Conservation (phyloP, 2,329 filamentous ascomycete genomes). For the Lachnum nothofagi region DNA sequence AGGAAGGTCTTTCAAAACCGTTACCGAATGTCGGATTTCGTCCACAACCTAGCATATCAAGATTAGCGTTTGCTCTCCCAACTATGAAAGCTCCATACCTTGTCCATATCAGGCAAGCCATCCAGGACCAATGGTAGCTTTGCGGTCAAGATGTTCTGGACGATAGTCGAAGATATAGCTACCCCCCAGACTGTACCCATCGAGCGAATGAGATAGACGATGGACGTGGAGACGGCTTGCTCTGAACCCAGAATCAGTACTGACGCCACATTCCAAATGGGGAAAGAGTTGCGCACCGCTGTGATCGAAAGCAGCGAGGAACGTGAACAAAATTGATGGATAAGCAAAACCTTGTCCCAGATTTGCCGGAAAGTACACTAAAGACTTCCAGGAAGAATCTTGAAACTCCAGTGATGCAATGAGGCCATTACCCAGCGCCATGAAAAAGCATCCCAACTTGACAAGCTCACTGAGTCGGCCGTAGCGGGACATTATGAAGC, state of each 20-base stretch:
- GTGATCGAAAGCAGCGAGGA: constrained; percentile 58
- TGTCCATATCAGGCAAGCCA: constrained; percentile 48
- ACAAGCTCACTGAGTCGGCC: constrained; percentile 49
- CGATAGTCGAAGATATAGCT: constrained; percentile 55
- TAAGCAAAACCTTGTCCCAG: constrained; percentile 57
- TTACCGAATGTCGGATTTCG: constrained; percentile 56
- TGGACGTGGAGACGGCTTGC: constrained; percentile 58
- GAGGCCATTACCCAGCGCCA: constrained; percentile 50
- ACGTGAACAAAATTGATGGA: constrained; percentile 55
- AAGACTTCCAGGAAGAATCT: constrained; percentile 50
- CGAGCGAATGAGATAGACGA: constrained; percentile 59
- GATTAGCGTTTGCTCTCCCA: constrained; percentile 24
- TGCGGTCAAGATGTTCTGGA: constrained; percentile 56
- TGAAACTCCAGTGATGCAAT: constrained; percentile 46
- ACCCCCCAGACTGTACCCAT: constrained; percentile 62
- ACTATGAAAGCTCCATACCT: constrained; percentile 12
- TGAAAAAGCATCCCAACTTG: constrained; percentile 45
- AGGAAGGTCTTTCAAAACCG: constrained; percentile 49
- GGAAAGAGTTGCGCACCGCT: constrained; percentile 39
- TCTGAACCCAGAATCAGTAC: constrained; percentile 37
- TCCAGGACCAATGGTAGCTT: constrained; percentile 49
- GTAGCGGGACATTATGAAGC: constrained; percentile 54
- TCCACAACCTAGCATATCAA: constrained; percentile 48
- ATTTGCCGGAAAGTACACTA: constrained; percentile 52
- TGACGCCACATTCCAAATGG: no score